These are phyloP conservation scores for Plasmopara halstedii DNA, from an alignment of 352 stramenopile genomes.

Conservation along the genomic window DNA sequence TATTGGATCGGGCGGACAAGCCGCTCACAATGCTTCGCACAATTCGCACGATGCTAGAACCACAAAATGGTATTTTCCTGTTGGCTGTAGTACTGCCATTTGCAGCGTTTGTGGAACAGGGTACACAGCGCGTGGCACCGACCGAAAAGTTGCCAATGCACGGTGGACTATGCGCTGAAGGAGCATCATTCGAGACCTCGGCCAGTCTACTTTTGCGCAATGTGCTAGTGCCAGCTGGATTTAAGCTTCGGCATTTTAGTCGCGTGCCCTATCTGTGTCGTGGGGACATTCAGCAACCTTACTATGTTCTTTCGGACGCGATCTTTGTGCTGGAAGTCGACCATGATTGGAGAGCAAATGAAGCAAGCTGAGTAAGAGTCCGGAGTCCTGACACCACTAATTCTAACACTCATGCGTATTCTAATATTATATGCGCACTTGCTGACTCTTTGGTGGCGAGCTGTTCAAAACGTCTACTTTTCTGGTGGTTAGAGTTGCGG, in stretches of 20 bases:
- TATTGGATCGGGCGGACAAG: slow-evolving; percentile 74
- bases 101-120: slow-evolving; percentile 71
- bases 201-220: slow-evolving; percentile 55
- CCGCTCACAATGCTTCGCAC: slow-evolving; percentile 69
- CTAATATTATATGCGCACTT: background rate
- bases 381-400: background rate
- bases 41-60: slow-evolving; percentile 66
- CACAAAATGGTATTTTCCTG: slow-evolving; percentile 63
- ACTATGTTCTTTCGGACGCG: slow-evolving; percentile 81
- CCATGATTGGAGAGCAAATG: slow-evolving; percentile 5
- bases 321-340: slow-evolving; percentile 75
- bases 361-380: slow-evolving; percentile 14
- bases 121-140: slow-evolving; percentile 52
- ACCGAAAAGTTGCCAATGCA: slow-evolving; percentile 62
- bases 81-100: slow-evolving; percentile 77
- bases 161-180: slow-evolving; percentile 50
- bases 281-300: slow-evolving; percentile 67
- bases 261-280: slow-evolving; percentile 80
- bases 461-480: slow-evolving; percentile 4
- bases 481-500: background rate
- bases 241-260: slow-evolving; percentile 72
- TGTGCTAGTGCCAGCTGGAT: slow-evolving; percentile 59
- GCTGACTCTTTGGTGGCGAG: background rate
- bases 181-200: slow-evolving; percentile 57
- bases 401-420: background rate